Evolutionary conservation across 805 yeast species (phyloP), one percentile per base, ranked within the genome.

Genomic region (Candida michaelii): DNA sequence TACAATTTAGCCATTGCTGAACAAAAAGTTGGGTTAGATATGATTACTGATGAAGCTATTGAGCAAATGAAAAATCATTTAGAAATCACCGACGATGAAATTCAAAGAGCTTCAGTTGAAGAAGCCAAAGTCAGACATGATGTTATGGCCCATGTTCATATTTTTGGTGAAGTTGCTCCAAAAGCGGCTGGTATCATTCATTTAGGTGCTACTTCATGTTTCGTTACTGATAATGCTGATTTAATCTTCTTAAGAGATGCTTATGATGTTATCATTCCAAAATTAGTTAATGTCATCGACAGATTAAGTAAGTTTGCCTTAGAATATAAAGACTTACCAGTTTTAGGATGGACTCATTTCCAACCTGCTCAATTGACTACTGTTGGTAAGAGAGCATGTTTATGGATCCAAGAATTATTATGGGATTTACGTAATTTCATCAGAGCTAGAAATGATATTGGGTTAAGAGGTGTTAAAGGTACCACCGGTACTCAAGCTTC

Each of bases 321-420:
- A 50, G 81, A 86, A 65, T 80, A 91, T 76, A 93, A 93, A 73
- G 98, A 93, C 66, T 68, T 90, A 68, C 98, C 99, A 27, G 97
- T 90, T 33, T 77, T 93, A 52, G 99, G 99, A 27, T 93, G 98
- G 98, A 93, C 99, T 44, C 99, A 93, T 69, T 93, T 93, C 81
- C 99, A 93, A 74, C 99, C 99, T 12, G 99, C 99, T 41, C 99
- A 93, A 74, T 80, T 93, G 65, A 91, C 98, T 53, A 93, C 99
- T 25, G 96, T 93, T 50, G 99, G 99, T 65, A 93, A 93, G 76
- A 85, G 99, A 71, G 95, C 96, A 43, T 89, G 97, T 34, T 74
- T 93, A 60, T 93, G 99, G 99, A 74, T 93, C 56, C 99, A 93
- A 76, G 99, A 93, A 69, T 74, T 93, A 57, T 76, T 93, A 58